Conservation (phyloP, 148 eudicot species). For the Vaccinium macrocarpon region DNA sequence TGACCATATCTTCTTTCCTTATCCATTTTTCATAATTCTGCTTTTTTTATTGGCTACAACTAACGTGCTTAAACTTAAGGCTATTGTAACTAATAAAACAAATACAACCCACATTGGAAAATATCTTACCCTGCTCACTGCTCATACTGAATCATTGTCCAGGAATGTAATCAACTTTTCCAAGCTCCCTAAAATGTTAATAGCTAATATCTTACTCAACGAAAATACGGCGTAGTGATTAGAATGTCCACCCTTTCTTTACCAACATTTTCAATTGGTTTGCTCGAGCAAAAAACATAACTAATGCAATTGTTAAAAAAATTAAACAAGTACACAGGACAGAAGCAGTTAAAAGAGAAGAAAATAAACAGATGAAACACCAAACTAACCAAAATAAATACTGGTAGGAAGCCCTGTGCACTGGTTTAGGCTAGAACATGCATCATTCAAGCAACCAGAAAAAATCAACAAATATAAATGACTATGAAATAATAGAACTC, state of each 20-base stretch:
- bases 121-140: not conserved
- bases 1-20: not conserved
- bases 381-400: not conserved
- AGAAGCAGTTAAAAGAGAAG: not conserved
- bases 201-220: not conserved
- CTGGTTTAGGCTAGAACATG: slow-evolving; percentile 6
- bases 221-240: not conserved
- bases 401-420: not conserved
- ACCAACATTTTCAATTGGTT: not conserved
- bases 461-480: slow-evolving; percentile 1
- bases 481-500: not conserved
- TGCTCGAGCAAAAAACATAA: not conserved
- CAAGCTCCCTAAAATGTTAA: not conserved
- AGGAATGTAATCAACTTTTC: not conserved
- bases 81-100: not conserved
- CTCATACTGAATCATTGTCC: not conserved
- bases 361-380: not conserved
- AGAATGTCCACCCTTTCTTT: not conserved
- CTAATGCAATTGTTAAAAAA: slow-evolving; percentile 11
- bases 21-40: not conserved
- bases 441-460: slow-evolving; percentile 2
- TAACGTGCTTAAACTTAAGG: not conserved
- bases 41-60: not conserved
- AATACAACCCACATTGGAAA: not conserved
- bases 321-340: not conserved